Evolutionary conservation across 2,329 filamentous ascomycete genomes (phyloP).

Genomic region (Taxawa tesnikishii): DNA sequence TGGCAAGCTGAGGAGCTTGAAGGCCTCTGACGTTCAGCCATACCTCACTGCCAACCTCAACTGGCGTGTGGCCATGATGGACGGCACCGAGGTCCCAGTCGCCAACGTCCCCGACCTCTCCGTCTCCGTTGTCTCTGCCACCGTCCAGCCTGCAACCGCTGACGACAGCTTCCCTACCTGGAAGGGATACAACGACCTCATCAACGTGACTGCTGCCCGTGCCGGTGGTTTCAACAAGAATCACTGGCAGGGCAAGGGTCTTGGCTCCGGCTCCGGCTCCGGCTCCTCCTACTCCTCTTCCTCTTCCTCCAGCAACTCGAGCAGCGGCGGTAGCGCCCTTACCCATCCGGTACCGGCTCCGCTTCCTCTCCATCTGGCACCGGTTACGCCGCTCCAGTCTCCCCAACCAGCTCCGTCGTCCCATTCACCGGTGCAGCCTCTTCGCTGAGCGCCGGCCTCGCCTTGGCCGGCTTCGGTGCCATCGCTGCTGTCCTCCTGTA

Average conservation of each 20-base stretch:
- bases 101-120: constrained; percentile 23
- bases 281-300: neutral
- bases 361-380: neutral
- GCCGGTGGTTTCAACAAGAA: constrained; percentile 11
- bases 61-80: constrained; percentile 22
- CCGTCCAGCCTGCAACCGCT: constrained; percentile 23
- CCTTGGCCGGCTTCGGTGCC: neutral
- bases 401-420: neutral
- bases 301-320: too few relatives aligned
- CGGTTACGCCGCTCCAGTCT: neutral
- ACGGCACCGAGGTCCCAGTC: constrained; percentile 21
- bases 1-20: constrained; percentile 21
- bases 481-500: neutral
- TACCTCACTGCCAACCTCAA: constrained; percentile 20
- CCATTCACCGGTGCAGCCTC: neutral
- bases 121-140: constrained; percentile 25
- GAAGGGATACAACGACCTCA: constrained; percentile 19
- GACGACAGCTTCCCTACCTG: constrained; percentile 24
- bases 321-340: neutral
- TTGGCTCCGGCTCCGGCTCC: constrained; percentile 2
- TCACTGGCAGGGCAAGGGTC: constrained; percentile 7
- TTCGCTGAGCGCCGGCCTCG: neutral
- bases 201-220: constrained; percentile 13
- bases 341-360: neutral
- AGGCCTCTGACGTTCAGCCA: constrained; percentile 12